These are phyloP conservation scores for Macrocybe gigantea DNA, from an alignment of 768 basidiomycete genomes.

Conservation along the genomic window DNA sequence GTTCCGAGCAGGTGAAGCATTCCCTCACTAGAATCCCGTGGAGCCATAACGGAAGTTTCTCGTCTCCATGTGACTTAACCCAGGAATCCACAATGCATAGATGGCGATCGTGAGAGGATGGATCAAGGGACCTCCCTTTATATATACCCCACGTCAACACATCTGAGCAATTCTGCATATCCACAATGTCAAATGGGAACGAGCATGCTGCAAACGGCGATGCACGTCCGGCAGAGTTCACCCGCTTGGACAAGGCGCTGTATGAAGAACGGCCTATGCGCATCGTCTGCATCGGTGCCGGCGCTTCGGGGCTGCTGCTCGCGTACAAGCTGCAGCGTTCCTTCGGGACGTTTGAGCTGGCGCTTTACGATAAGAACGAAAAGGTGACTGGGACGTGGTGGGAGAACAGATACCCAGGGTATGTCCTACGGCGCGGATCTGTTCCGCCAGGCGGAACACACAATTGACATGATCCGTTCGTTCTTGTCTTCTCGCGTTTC, in stretches of 20 bases:
- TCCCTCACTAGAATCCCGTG: no score
- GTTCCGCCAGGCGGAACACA: background rate
- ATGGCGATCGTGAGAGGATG: no score
- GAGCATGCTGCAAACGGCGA: background rate
- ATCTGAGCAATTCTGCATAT: background rate
- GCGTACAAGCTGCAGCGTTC: background rate
- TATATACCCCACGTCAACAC: no score
- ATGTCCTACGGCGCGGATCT: background rate
- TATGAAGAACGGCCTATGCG: slow-evolving; percentile 20
- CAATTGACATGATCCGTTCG: background rate
- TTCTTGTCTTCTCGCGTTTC: background rate
- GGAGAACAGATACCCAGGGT: slow-evolving; percentile 32
- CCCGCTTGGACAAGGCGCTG: slow-evolving; percentile 16
- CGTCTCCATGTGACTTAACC: no score
- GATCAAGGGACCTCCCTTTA: no score
- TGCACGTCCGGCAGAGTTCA: background rate
- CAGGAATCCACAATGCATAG: no score
- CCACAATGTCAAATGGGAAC: background rate
- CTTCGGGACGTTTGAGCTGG: slow-evolving; percentile 17
- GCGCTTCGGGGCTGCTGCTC: slow-evolving; percentile 25
- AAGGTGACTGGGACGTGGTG: slow-evolving; percentile 26
- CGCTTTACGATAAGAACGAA: slow-evolving; percentile 28
- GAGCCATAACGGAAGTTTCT: no score
- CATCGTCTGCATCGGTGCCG: slow-evolving; percentile 27
- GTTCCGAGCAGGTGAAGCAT: no score